phyloP scores from a whole-genome alignment of 2,329 filamentous ascomycete genomes.

The Hypoxylon sp. region DNA sequence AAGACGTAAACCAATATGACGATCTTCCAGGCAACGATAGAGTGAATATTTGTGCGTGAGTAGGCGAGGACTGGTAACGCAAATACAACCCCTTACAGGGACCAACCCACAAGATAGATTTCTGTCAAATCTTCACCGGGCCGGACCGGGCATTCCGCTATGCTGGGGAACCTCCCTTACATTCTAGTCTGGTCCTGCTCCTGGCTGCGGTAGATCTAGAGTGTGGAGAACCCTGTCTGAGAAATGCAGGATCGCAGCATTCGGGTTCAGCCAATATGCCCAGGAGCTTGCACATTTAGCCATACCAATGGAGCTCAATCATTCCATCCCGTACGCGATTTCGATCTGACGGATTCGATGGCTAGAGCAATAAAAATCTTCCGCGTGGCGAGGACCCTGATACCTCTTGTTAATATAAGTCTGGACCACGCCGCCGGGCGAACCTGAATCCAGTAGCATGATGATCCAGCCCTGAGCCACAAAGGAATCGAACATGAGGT shows the following conservation, averaged over 20 bases:
- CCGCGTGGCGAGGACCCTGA: slow-evolving; percentile 9
- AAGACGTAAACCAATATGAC: not conserved
- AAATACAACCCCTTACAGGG: too few relatives aligned
- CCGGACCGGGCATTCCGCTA: slow-evolving; percentile 28
- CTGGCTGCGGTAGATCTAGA: slow-evolving; percentile 25
- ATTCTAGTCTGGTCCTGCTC: slow-evolving; percentile 24
- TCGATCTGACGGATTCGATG: slow-evolving; percentile 16
- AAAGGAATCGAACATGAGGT: slow-evolving; percentile 36
- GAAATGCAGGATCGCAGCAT: slow-evolving; percentile 25
- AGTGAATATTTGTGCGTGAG: too few relatives aligned
- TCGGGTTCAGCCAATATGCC: slow-evolving; percentile 34
- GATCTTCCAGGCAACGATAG: too few relatives aligned
- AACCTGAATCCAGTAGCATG: slow-evolving; percentile 16
- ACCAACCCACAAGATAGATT: not conserved
- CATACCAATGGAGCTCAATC: slow-evolving; percentile 21
- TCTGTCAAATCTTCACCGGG: slow-evolving; percentile 8
- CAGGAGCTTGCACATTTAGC: slow-evolving; percentile 24
- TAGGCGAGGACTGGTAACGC: not conserved
- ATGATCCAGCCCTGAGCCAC: slow-evolving; percentile 26
- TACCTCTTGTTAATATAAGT: slow-evolving; percentile 28
- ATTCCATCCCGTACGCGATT: slow-evolving; percentile 18
- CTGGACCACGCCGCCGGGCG: slow-evolving; percentile 9
- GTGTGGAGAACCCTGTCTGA: slow-evolving; percentile 41
- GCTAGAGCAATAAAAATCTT: slow-evolving; percentile 1
- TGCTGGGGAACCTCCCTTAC: slow-evolving; percentile 6